Percentiles rank a stretch among this genome's conserved stretches.
These are phyloP conservation scores for Sporothrix protearum DNA, from an alignment of 2,329 filamentous ascomycete genomes.

Conservation along the genomic window DNA sequence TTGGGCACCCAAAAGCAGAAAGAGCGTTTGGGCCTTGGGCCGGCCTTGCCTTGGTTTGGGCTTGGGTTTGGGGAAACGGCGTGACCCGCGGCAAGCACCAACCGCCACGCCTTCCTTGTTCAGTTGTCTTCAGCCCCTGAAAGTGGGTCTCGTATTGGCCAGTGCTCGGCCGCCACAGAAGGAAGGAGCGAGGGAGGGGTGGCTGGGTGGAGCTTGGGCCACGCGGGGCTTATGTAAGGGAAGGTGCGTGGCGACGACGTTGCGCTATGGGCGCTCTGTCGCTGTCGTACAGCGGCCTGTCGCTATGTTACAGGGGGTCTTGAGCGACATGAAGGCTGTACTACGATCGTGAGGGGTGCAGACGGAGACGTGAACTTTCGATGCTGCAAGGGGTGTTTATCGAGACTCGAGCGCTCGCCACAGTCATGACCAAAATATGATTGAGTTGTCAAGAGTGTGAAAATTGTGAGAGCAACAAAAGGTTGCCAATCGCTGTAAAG, in stretches of 20 bases:
- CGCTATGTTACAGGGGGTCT: slow-evolving; percentile 5
- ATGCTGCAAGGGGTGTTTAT: neutral
- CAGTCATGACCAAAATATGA: neutral
- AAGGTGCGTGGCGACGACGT: slow-evolving; percentile 2
- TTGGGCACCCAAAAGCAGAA: neutral
- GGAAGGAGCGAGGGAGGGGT: neutral
- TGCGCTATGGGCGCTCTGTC: neutral
- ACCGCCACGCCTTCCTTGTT: neutral
- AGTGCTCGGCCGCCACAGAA: neutral
- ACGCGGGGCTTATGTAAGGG: slow-evolving; percentile 14
- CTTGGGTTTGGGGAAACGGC: slow-evolving; percentile 9
- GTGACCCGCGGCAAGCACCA: slow-evolving; percentile 10
- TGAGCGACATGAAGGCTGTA: neutral
- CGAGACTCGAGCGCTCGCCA: too few species aligned
- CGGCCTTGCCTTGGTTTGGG: neutral
- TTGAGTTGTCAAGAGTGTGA: neutral
- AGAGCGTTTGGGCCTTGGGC: neutral
- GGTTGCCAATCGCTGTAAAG: too few species aligned
- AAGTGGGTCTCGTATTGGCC: slow-evolving; percentile 21
- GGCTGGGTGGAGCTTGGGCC: slow-evolving; percentile 13
- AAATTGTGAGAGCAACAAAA: too few species aligned
- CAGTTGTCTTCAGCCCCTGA: slow-evolving; percentile 20
- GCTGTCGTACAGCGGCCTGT: neutral
- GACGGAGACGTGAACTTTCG: neutral
- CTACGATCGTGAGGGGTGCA: neutral